phyloP scores from a whole-genome alignment of 345 rosid species.

The Rhodamnia argentea region DNA sequence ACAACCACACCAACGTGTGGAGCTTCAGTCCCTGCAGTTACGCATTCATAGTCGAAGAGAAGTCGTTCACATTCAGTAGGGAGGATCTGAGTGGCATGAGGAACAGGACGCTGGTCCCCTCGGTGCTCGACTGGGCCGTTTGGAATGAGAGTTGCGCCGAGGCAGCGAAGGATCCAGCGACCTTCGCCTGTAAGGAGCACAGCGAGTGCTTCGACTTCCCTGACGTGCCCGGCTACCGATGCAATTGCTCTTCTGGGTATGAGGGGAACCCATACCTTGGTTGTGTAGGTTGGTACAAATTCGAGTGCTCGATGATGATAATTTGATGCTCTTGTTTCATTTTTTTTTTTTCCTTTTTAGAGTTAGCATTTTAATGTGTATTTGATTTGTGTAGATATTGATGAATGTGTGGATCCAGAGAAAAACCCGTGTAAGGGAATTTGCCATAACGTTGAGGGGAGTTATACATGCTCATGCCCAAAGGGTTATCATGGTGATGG shows the following conservation, averaged over 20 bases:
- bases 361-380: background rate
- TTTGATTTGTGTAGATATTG: background rate
- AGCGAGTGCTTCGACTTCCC: background rate
- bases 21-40: conserved; percentile 19
- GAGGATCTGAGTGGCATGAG: background rate
- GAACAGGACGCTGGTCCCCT: background rate
- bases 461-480: background rate
- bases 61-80: background rate
- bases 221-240: background rate
- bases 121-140: conserved; percentile 18
- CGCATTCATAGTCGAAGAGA: conserved; percentile 11
- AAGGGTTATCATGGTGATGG: background rate
- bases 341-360: background rate
- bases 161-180: background rate
- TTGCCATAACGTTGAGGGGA: background rate
- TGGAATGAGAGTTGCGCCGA: background rate
- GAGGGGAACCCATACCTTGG: conserved; percentile 12
- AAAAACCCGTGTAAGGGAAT: background rate
- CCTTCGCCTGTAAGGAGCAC: background rate
- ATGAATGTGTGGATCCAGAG: background rate
- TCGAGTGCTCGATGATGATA: background rate
- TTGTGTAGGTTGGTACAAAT: background rate
- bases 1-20: background rate
- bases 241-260: conserved; percentile 12
- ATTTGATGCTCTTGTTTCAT: background rate